Evolutionary conservation across 202 grass and related monocot species (phyloP), one percentile per base, ranked within the genome.

Genomic region (Panicum virgatum): DNA sequence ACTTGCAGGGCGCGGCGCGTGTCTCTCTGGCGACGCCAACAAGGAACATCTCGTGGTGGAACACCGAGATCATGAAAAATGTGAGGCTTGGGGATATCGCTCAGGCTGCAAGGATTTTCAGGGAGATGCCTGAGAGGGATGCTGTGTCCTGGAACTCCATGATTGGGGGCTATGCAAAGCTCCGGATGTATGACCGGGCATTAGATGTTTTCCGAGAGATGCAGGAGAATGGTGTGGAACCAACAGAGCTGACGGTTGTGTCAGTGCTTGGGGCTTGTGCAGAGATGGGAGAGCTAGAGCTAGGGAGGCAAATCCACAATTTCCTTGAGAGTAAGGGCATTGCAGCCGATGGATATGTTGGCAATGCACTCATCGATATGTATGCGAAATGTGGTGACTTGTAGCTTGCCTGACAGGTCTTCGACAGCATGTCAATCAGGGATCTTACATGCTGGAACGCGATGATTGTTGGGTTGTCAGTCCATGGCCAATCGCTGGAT

Each of bases 331-430:
- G 72, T 60, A 83, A 84, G 72, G 86, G 73, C 29, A 82, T 90
- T 62, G 37, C 39, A 34, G 86, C 89, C 74, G 86, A 97, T 87
- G 89, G 91, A 1, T 94, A 89, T 71, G 65, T 91, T 25, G 88
- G 86, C 13, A 94, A 87, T 11, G 83, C 83, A 7, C 70, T 97
- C 43, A 62, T 97, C 0, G 86, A 97, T 76, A 97, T 97, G 92
- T 94, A 97, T 38, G 83, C 88, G 2, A 94, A 94, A 78, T 94
- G 90, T 29, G 91, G 89, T 16, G 72, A 34, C 48, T 69, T 97
- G 20, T 59, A 86, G 54, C 81, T 89, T 7, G 94, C 92, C 20
- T 66, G 54, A 3, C 68, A 89, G 30, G 73, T 94, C 42, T 97
- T 94, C 6, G 53, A 84, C 54, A 74, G 30, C 66, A 92, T 94